Conservation (phyloP, 2,329 filamentous ascomycete genomes). For the Thermoascus crustaceus region DNA sequence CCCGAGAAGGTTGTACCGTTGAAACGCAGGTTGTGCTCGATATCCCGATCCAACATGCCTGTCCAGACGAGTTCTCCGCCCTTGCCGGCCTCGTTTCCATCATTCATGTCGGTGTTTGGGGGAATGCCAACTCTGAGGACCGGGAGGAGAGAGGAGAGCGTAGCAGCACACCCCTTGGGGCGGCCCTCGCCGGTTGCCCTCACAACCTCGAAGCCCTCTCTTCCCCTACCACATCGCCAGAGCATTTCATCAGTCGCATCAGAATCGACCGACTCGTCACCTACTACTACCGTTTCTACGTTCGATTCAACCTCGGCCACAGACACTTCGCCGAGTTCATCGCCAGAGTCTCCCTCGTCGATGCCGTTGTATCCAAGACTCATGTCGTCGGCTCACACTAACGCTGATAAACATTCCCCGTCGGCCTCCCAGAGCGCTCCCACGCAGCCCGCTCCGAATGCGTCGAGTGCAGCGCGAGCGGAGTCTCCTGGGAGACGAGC, state of each 20-base stretch:
- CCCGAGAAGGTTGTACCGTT: slow-evolving; percentile 21
- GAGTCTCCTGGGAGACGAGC: slow-evolving; percentile 34
- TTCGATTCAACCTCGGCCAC: slow-evolving; percentile 85
- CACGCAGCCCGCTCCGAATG: slow-evolving; percentile 10
- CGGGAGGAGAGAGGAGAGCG: slow-evolving; percentile 21
- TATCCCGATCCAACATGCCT: slow-evolving; percentile 26
- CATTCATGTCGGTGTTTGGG: slow-evolving; percentile 47
- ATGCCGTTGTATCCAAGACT: slow-evolving; percentile 48
- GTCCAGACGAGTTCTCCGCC: slow-evolving; percentile 33
- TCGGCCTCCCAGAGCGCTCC: slow-evolving; percentile 16
- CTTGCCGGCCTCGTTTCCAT: slow-evolving; percentile 40
- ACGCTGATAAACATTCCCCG: slow-evolving; percentile 17
- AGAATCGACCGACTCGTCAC: slow-evolving; percentile 86
- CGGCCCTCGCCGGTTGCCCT: slow-evolving; percentile 21
- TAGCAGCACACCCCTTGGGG: slow-evolving; percentile 17
- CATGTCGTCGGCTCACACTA: slow-evolving; percentile 20
- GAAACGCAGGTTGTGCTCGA: slow-evolving; percentile 21
- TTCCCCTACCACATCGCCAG: slow-evolving; percentile 32
- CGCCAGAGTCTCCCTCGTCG: slow-evolving; percentile 78
- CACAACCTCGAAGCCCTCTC: slow-evolving; percentile 17
- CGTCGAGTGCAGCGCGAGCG: slow-evolving; percentile 31
- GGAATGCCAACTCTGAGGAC: slow-evolving; percentile 20
- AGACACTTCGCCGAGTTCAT: slow-evolving; percentile 84
- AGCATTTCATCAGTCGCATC: slow-evolving; percentile 45
- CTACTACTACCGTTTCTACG: slow-evolving; percentile 86